These are phyloP conservation scores for Cystofilobasidium ferigula DNA, from an alignment of 768 basidiomycete genomes.

Conservation along the genomic window DNA sequence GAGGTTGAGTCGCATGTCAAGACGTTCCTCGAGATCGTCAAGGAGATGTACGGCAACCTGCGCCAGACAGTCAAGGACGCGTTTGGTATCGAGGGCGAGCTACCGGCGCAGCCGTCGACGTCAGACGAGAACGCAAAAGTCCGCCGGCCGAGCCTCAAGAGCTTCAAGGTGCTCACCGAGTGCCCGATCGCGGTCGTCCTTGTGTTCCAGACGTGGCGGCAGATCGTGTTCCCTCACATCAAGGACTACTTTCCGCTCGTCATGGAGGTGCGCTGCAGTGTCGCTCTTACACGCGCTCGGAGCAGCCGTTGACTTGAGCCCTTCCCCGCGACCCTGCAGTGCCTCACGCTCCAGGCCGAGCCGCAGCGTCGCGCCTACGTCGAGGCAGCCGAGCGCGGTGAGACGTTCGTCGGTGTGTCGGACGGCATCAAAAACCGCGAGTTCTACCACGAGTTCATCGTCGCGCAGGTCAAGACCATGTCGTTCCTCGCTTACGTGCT, in stretches of 20 bases:
- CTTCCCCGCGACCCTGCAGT: slow-evolving; percentile 29
- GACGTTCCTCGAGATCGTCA: slow-evolving; percentile 70
- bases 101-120: neutral
- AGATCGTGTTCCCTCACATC: slow-evolving; percentile 54
- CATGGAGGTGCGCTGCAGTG: slow-evolving; percentile 45
- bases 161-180: slow-evolving; percentile 89
- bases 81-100: slow-evolving; percentile 47
- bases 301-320: neutral
- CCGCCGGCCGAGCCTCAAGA: slow-evolving; percentile 52
- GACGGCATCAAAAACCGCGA: slow-evolving; percentile 57
- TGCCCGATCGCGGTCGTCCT: slow-evolving; percentile 85
- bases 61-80: slow-evolving; percentile 59
- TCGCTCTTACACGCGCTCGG: neutral
- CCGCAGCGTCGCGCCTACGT: slow-evolving; percentile 67
- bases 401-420: slow-evolving; percentile 71
- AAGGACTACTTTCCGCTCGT: slow-evolving; percentile 63
- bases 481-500: slow-evolving; percentile 86
- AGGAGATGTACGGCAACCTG: slow-evolving; percentile 65
- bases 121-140: neutral
- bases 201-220: slow-evolving; percentile 70
- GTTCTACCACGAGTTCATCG: slow-evolving; percentile 71
- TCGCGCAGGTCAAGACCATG: slow-evolving; percentile 87
- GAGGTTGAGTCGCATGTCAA: slow-evolving; percentile 53
- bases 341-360: slow-evolving; percentile 65
- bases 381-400: slow-evolving; percentile 68